A percentile compares a stretch with the other conserved stretches of the same genome.
Conservation (phyloP, 169 alveolate species). For the Neospora caninum region DNA sequence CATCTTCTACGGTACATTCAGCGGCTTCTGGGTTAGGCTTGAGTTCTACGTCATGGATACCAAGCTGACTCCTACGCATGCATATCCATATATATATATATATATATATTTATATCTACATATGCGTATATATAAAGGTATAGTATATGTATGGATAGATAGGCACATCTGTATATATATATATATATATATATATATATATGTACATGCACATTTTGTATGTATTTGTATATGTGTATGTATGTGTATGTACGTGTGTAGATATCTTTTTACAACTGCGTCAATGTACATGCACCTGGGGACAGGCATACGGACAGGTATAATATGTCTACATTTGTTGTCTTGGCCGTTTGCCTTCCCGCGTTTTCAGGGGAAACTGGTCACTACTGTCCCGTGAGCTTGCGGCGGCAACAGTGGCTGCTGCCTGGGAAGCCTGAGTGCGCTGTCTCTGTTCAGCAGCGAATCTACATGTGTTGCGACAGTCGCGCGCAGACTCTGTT, state of each 20-base stretch:
- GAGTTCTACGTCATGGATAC: too few species aligned
- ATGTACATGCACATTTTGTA: neutral
- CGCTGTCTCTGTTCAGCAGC: slow-evolving; percentile 57
- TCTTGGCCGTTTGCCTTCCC: neutral
- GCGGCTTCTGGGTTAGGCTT: too few species aligned
- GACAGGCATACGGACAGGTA: neutral
- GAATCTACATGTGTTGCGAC: slow-evolving; percentile 51
- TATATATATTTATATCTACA: neutral
- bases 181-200: too few species aligned
- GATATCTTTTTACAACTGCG: too few species aligned
- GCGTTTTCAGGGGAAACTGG: slow-evolving; percentile 53
- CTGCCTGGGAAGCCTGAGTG: slow-evolving; percentile 61
- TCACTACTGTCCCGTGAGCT: slow-evolving; percentile 63
- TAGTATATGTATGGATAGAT: neutral
- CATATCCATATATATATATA: neutral
- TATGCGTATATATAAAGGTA: neutral
- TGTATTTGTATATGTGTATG: neutral
- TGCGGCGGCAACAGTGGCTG: slow-evolving; percentile 61
- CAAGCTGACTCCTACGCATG: too few species aligned
- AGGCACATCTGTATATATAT: neutral
- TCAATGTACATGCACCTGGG: too few species aligned
- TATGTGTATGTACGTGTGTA: too few species aligned
- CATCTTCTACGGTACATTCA: slow-evolving; percentile 49
- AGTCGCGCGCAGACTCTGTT: neutral
- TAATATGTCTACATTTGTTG: neutral